Percentiles rank a stretch among this genome's conserved stretches.
Evolutionary conservation across 257 asterid species (phyloP).

Genomic region (Coffea eugenioides): DNA sequence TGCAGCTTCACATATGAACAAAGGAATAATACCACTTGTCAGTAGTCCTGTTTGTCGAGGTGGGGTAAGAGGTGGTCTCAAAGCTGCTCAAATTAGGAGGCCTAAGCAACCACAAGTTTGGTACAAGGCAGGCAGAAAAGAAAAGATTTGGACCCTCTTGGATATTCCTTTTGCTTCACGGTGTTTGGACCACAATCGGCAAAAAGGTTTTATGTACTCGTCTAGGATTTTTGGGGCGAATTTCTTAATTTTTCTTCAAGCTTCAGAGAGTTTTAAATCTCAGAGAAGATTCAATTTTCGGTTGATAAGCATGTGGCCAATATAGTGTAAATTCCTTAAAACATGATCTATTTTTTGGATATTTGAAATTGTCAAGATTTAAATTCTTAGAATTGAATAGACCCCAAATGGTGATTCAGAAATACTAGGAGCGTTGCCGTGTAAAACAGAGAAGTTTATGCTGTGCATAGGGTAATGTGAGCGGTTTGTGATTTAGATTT

Average conservation of each 20-base stretch:
- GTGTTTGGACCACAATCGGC: not conserved
- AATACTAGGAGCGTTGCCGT: not conserved
- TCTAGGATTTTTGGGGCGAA: not conserved
- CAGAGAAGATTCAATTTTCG: too few species aligned
- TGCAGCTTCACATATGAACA: not conserved
- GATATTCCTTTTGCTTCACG: conserved; percentile 3
- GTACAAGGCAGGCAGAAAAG: not conserved
- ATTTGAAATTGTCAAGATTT: not conserved
- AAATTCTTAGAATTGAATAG: not conserved
- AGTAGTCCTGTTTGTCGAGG: not conserved
- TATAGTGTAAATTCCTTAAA: too few species aligned
- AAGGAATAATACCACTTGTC: not conserved
- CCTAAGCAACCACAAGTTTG: not conserved
- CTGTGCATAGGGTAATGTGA: too few species aligned
- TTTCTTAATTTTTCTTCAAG: too few species aligned
- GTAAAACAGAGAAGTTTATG: not conserved
- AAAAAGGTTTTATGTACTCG: not conserved
- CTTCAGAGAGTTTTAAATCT: too few species aligned
- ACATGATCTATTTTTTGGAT: too few species aligned
- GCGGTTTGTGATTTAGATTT: too few species aligned
- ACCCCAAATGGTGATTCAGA: not conserved
- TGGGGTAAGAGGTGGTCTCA: not conserved
- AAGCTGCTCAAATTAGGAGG: not conserved
- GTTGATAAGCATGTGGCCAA: too few species aligned
- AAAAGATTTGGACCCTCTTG: not conserved